Conservation (phyloP, 2,329 filamentous ascomycete genomes). For the Sarocladiaceae sp. region DNA sequence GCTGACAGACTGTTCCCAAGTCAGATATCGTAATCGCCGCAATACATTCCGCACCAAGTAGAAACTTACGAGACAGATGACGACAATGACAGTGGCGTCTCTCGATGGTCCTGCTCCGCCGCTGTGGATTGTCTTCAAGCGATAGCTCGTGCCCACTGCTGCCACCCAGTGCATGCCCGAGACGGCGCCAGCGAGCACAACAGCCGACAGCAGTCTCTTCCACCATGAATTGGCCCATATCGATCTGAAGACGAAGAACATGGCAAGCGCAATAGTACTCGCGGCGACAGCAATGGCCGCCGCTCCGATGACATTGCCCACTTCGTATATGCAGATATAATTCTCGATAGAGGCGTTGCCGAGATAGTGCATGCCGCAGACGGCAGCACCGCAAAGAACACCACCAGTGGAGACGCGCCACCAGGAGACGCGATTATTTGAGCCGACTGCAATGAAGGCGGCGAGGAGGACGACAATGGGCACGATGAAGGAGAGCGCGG, state of each 20-base stretch:
- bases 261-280: constrained; percentile 63
- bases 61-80: constrained; percentile 65
- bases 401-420: constrained; percentile 60
- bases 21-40: neutral
- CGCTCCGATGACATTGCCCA: constrained; percentile 60
- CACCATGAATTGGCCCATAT: constrained; percentile 77
- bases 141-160: constrained; percentile 65
- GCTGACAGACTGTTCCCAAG: constrained; percentile 47
- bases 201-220: constrained; percentile 64
- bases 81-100: constrained; percentile 67
- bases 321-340: constrained; percentile 61
- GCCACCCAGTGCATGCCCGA: constrained; percentile 89
- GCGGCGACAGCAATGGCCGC: constrained; percentile 69
- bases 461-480: constrained; percentile 70
- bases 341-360: constrained; percentile 81
- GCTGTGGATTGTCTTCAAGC: constrained; percentile 40
- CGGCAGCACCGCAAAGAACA: constrained; percentile 65
- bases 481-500: constrained; percentile 73
- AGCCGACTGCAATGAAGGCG: constrained; percentile 67
- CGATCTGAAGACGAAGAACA: constrained; percentile 75
- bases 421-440: constrained; percentile 52
- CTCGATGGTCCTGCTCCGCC: constrained; percentile 41
- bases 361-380: constrained; percentile 84
- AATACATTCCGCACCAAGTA: too few species aligned
- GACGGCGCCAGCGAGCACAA: constrained; percentile 67